phyloP scores from a whole-genome alignment of 1,284 basidiomycete species.

The Puccinia novopanici region DNA sequence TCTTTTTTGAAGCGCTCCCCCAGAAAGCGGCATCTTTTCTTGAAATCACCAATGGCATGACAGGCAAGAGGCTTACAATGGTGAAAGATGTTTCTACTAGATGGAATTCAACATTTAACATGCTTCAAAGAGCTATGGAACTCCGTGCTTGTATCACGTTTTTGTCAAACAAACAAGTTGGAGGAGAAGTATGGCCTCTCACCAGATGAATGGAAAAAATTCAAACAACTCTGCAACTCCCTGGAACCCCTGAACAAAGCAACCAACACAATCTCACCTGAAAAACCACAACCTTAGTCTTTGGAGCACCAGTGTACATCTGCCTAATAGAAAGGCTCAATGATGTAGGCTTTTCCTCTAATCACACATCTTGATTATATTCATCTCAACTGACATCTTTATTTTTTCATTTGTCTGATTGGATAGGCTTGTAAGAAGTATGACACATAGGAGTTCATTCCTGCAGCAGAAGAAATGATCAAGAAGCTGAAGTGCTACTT shows the following conservation, averaged over 20 bases:
- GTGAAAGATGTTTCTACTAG: not conserved
- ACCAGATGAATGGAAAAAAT: not conserved
- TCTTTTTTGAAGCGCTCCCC: conserved; percentile 3
- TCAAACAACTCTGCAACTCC: conserved; percentile 3
- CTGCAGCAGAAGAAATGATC: not conserved
- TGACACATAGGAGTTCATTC: not conserved
- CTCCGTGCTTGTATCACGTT: not conserved
- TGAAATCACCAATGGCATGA: not conserved
- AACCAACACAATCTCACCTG: not conserved
- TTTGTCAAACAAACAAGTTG: not conserved
- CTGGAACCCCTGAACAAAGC: not conserved
- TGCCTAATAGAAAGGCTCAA: not conserved
- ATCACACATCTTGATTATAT: not conserved
- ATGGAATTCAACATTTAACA: conserved; percentile 2
- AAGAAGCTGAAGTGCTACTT: not conserved
- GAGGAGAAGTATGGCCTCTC: not conserved
- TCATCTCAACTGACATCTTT: not conserved
- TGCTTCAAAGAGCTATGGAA: not conserved
- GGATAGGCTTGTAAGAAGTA: not conserved
- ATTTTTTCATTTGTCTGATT: not conserved
- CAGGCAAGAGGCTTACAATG: not conserved
- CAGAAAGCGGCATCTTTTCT: not conserved
- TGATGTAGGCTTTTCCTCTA: not conserved
- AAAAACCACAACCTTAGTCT: not conserved
- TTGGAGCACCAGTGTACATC: not conserved